A percentile compares a stretch with the other conserved stretches of the same genome.
Evolutionary conservation across 2,329 filamentous ascomycete genomes (phyloP).

Genomic region (Aspergillus fijiensis): DNA sequence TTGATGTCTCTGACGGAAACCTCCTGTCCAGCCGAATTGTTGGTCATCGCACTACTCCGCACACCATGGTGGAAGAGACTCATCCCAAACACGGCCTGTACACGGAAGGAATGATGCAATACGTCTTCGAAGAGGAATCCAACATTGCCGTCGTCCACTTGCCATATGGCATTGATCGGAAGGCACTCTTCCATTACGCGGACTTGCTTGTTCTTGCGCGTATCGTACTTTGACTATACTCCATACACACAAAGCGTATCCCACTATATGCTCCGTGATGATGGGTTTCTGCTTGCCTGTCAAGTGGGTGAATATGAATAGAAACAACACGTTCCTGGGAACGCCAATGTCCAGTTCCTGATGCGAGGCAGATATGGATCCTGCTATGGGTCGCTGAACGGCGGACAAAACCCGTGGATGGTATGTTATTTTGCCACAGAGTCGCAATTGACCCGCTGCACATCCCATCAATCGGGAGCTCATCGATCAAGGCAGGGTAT

Average conservation of each 20-base stretch:
- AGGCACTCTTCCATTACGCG: neutral
- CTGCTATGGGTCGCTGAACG: constrained; percentile 7
- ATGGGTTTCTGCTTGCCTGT: neutral
- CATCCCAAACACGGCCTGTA: neutral
- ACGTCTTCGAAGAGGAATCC: neutral
- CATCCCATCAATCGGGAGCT: constrained; percentile 13
- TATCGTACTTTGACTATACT: neutral
- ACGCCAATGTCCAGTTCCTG: neutral
- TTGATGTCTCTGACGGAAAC: neutral
- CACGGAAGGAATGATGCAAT: constrained; percentile 7
- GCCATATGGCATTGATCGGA: neutral
- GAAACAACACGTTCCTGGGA: neutral
- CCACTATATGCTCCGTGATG: neutral
- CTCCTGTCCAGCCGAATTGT: neutral
- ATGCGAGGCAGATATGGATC: neutral
- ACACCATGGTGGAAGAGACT: constrained; percentile 3
- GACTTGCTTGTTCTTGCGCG: neutral
- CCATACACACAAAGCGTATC: neutral
- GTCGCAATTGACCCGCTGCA: constrained; percentile 10
- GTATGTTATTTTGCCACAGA: constrained; percentile 11
- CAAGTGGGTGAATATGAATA: constrained; percentile 2
- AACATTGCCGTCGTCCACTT: neutral
- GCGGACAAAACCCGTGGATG: constrained; percentile 13
- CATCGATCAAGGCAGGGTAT: constrained; percentile 16
- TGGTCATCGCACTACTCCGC: constrained; percentile 5